Evolutionary conservation across 495 filamentous ascomycete genomes (phyloP).

Genomic region (Sphaerosporella brunnea): DNA sequence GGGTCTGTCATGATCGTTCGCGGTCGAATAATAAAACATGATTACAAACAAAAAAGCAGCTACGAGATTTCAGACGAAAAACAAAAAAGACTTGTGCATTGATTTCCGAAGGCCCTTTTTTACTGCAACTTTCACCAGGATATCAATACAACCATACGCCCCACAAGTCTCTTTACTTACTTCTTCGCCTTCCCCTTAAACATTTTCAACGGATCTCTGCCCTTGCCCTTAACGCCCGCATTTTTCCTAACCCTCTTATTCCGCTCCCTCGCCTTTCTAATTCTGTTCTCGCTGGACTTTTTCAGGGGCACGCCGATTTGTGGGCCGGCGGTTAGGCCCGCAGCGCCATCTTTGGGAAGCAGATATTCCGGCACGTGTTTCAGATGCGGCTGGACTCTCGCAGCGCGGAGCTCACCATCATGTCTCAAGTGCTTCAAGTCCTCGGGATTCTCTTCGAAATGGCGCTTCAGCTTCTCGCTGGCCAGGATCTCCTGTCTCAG

Average conservation of each 20-base stretch:
- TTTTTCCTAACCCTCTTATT: conserved; percentile 33
- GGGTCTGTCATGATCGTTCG: too few relatives aligned
- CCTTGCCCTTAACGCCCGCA: conserved; percentile 39
- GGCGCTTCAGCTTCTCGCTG: conserved; percentile 79
- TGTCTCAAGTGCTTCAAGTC: conserved; percentile 76
- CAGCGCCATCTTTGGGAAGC: conserved; percentile 60
- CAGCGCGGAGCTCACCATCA: conserved; percentile 67
- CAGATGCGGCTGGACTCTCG: conserved; percentile 68
- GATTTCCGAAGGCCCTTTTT: too few relatives aligned
- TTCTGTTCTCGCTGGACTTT: conserved; percentile 52
- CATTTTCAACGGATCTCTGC: conserved; percentile 70
- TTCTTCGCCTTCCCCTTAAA: conserved; percentile 45
- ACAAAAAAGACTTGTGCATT: too few relatives aligned
- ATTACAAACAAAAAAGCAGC: too few relatives aligned
- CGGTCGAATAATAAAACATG: too few relatives aligned
- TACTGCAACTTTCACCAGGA: too few relatives aligned
- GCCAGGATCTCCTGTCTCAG: conserved; percentile 76
- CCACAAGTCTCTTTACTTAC: conserved; percentile 13
- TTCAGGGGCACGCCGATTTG: conserved; percentile 57
- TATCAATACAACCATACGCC: too few relatives aligned
- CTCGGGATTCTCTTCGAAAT: conserved; percentile 92
- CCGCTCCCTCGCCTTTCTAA: conserved; percentile 51
- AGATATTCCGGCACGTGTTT: conserved; percentile 94
- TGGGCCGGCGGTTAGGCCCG: conserved; percentile 35
- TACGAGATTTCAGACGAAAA: too few relatives aligned